Conservation (phyloP, 1,284 basidiomycete genomes). For the Moesziomyces sp. region DNA sequence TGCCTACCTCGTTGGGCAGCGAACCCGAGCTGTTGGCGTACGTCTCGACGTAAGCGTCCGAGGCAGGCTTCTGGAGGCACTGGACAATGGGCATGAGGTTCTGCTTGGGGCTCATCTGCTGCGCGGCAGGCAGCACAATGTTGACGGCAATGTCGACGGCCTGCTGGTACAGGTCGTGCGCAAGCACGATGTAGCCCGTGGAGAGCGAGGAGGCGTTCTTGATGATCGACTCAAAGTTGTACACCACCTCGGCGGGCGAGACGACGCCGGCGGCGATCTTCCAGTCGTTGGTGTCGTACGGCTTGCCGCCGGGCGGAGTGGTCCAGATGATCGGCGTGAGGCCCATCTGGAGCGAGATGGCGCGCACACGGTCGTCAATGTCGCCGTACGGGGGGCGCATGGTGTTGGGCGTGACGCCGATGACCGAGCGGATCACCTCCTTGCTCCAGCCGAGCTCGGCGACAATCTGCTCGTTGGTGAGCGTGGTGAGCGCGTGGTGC, state of each 20-base stretch:
- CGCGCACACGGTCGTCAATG: constrained; percentile 67
- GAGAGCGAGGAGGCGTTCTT: constrained; percentile 66
- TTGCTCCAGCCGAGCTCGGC: constrained; percentile 93
- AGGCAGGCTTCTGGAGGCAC: constrained; percentile 52
- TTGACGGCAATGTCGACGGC: constrained; percentile 63
- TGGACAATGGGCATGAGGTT: constrained; percentile 70
- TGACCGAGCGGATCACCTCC: constrained; percentile 76
- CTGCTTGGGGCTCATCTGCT: constrained; percentile 72
- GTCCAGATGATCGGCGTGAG: constrained; percentile 67
- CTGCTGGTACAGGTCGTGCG: constrained; percentile 66
- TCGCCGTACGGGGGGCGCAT: constrained; percentile 67
- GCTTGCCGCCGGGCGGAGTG: constrained; percentile 36
- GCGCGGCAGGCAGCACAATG: constrained; percentile 60
- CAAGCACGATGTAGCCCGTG: constrained; percentile 90
- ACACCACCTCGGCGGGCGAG: constrained; percentile 50
- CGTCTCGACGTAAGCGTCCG: constrained; percentile 60
- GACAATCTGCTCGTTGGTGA: constrained; percentile 87
- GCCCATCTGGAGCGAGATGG: constrained; percentile 60
- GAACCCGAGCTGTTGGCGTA: constrained; percentile 52
- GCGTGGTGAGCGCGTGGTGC: constrained; percentile 76
- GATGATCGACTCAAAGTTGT: constrained; percentile 58
- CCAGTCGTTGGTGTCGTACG: constrained; percentile 65
- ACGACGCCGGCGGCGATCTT: constrained; percentile 57
- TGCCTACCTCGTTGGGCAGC: constrained; percentile 40
- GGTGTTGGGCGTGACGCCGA: constrained; percentile 69